Base-by-base conservation (phyloP, 2,329 filamentous ascomycete genomes). In the Neoscytalidium dimidiatum region DNA sequence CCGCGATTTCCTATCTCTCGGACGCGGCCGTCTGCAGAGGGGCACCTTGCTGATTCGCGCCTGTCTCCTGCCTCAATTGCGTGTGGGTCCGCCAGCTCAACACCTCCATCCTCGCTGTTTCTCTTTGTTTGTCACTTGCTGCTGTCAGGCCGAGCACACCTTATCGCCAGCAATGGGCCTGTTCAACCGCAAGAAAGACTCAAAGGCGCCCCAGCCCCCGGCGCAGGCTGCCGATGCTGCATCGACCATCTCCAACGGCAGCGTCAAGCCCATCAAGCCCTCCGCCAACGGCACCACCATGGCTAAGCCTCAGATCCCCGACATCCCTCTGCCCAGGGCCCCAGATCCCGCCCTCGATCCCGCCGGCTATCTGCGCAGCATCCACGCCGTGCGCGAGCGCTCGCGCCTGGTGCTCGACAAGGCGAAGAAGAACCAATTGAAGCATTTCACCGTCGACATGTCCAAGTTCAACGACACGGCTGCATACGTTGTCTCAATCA, bases 271-370 rank as follows among this genome's bases (percentile, higher is more conserved):
- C 63, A 77, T 69, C 79, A 80, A 68, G 65, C 74, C 78, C 56
- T 75, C 77, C 29, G 68, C 69, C 71, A 77, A 73, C 72, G 79
- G 71, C 72, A 67, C 67, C 56, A 76, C 75, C 64, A 72, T 75
- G 69, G 67, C 67, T 33, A 73, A 72, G 64, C 73, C 73, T 67
- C 73, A 82, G 66, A 85, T 94, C 69, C 88, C 90, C 70, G 91
- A 93, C 77, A 84, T 96, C 72, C 87, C 92, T 68, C 86, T 98
- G 53, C 92, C 94, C 57, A 90, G 88, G 73, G 88, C 93, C 17
- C 94, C 94, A 29, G 94, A 98, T 79, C 94, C 94, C 72, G 85
- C 90, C 67, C 84, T 94, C 70, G 92, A 98, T 76, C 94, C 94
- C 21, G 92, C 91, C 26, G 94, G 89, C 67, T 98, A 98, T 79